These are phyloP conservation scores for Chamaenerion angustifolium DNA, from an alignment of 345 rosid species.

Conservation along the genomic window DNA sequence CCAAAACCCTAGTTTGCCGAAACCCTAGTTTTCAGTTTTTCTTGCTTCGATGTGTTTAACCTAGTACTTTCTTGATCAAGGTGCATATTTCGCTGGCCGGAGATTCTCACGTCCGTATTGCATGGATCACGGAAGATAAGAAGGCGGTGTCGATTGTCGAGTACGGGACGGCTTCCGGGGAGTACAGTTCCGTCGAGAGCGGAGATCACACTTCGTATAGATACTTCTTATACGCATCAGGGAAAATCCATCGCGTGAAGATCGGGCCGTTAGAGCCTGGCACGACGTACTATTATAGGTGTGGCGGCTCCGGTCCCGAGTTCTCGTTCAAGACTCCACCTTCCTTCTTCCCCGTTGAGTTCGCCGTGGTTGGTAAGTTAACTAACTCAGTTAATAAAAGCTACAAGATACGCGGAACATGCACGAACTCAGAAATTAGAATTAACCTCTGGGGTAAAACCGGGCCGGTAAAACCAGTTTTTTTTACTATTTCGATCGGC, in stretches of 20 bases:
- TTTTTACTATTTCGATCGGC: too few relatives aligned
- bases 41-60: too few relatives aligned
- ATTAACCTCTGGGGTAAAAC: too few relatives aligned
- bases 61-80: conserved; percentile 15
- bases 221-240: conserved; percentile 61
- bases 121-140: conserved; percentile 56
- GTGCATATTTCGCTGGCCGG: conserved; percentile 72
- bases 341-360: conserved; percentile 50
- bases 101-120: conserved; percentile 42
- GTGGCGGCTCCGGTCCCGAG: conserved; percentile 61
- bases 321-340: conserved; percentile 83
- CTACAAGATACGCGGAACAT: too few relatives aligned
- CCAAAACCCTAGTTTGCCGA: too few relatives aligned
- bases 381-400: too few relatives aligned
- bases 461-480: too few relatives aligned
- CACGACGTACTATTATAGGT: conserved; percentile 53
- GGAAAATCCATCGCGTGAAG: conserved; percentile 68
- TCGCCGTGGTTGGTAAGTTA: conserved; percentile 55
- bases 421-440: too few relatives aligned
- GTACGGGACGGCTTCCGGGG: conserved; percentile 41
- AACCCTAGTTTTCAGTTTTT: neutral
- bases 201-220: conserved; percentile 50
- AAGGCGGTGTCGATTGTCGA: conserved; percentile 40
- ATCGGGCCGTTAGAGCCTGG: conserved; percentile 64
- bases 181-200: conserved; percentile 24